Evolutionary conservation across 495 filamentous ascomycete species (phyloP).

Genomic region (Aspergillus ellipticus): DNA sequence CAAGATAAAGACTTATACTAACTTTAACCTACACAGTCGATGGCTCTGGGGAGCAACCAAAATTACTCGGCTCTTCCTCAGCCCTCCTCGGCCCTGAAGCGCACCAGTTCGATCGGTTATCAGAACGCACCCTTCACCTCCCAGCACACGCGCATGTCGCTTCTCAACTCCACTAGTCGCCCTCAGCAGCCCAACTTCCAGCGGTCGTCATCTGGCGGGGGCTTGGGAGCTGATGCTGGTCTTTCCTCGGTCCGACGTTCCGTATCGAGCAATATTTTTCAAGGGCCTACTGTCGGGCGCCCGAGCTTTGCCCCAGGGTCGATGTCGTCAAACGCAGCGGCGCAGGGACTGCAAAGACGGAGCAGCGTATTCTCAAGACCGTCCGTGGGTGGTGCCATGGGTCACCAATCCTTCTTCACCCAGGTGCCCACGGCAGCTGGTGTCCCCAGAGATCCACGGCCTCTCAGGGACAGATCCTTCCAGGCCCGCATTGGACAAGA

Average conservation of each 20-base stretch:
- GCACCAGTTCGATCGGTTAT: constrained; percentile 75
- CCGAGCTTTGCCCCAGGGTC: constrained; percentile 70
- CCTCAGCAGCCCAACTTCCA: constrained; percentile 82
- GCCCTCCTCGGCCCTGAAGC: constrained; percentile 92
- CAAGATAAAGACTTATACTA: constrained; percentile 6
- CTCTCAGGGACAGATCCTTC: constrained; percentile 75
- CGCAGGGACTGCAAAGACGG: constrained; percentile 57
- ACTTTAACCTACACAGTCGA: constrained; percentile 14
- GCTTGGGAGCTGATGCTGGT: constrained; percentile 65
- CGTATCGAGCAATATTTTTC: constrained; percentile 67
- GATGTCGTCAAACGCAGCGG: constrained; percentile 36
- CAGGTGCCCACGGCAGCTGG: constrained; percentile 74
- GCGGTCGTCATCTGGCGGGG: constrained; percentile 74
- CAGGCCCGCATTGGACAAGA: constrained; percentile 82
- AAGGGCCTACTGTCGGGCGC: constrained; percentile 54
- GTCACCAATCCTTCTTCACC: constrained; percentile 88
- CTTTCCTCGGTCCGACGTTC: constrained; percentile 84
- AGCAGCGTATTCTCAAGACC: constrained; percentile 81
- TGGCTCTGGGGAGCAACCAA: constrained; percentile 66
- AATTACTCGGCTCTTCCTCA: constrained; percentile 80
- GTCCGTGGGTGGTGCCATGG: constrained; percentile 57
- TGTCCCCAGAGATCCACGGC: constrained; percentile 82
- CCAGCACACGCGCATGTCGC: constrained; percentile 73
- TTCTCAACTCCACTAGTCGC: constrained; percentile 81
- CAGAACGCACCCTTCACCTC: constrained; percentile 62